Evolutionary conservation across 139 green algal species (phyloP).

Genomic region (Axilococcus clingmanii): DNA sequence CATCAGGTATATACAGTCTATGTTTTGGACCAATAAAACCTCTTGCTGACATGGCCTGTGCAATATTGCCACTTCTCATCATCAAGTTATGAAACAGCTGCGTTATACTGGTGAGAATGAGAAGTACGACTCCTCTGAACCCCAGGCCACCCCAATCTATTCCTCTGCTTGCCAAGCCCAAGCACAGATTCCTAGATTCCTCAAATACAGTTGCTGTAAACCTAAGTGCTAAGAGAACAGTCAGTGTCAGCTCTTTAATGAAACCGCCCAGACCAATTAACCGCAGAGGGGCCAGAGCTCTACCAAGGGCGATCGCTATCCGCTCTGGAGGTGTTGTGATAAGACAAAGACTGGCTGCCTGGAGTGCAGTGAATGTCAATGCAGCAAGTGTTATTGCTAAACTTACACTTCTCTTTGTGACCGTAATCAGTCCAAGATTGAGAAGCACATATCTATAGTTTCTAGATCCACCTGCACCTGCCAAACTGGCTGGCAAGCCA

Average conservation of each 20-base stretch:
- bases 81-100: slow-evolving; percentile 23
- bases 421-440: slow-evolving; percentile 16
- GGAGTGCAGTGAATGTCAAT: slow-evolving; percentile 23
- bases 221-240: slow-evolving; percentile 22
- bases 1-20: background rate
- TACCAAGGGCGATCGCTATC: slow-evolving; percentile 19
- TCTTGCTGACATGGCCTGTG: slow-evolving; percentile 17
- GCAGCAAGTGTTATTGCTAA: slow-evolving; percentile 13
- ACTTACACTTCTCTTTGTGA: slow-evolving; percentile 23
- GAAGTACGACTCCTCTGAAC: background rate
- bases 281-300: slow-evolving; percentile 16
- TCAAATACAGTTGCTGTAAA: slow-evolving; percentile 34
- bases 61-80: slow-evolving; percentile 17
- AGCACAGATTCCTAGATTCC: slow-evolving; percentile 22
- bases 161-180: slow-evolving; percentile 21
- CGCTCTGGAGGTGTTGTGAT: slow-evolving; percentile 22
- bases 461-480: background rate
- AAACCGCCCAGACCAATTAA: slow-evolving; percentile 17
- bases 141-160: slow-evolving; percentile 20
- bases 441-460: slow-evolving; percentile 20
- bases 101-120: slow-evolving; percentile 1
- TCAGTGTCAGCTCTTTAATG: slow-evolving; percentile 19
- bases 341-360: slow-evolving; percentile 29
- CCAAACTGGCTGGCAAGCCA: slow-evolving; percentile 12
- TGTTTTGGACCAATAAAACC: slow-evolving; percentile 21